These are phyloP conservation scores for Wallacemonas rigidus DNA, from an alignment of 208 protist species.

Conservation along the genomic window DNA sequence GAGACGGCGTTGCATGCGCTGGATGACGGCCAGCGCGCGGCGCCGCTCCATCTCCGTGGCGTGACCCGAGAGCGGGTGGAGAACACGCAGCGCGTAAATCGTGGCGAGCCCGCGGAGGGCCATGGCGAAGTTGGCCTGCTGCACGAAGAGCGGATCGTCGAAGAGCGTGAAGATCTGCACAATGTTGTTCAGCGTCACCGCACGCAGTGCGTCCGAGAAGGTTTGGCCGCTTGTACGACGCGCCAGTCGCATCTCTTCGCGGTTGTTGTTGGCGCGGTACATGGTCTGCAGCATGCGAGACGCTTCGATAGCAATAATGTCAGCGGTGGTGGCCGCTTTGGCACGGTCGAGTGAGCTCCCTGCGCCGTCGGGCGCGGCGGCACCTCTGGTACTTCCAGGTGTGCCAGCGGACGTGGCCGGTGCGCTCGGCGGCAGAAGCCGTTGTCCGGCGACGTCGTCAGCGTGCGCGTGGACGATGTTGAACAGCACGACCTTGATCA, in stretches of 20 bases:
- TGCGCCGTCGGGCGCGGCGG: not conserved
- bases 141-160: conserved; percentile 30
- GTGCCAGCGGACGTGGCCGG: not conserved
- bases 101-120: conserved; percentile 44
- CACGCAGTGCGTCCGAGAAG: conserved; percentile 29
- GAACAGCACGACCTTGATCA: conserved; percentile 11
- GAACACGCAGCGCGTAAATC: conserved; percentile 51
- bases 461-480: conserved; percentile 1
- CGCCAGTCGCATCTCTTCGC: conserved; percentile 4
- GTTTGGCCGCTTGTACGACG: not conserved
- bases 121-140: conserved; percentile 18
- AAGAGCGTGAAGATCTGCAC: conserved; percentile 41
- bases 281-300: not conserved
- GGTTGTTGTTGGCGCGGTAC: conserved; percentile 12
- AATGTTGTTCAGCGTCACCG: conserved; percentile 32
- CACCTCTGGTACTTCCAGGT: not conserved
- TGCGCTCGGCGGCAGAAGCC: too few relatives aligned
- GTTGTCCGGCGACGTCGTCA: not conserved
- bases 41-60: conserved; percentile 15
- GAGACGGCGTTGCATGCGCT: conserved; percentile 30
- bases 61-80: conserved; percentile 23
- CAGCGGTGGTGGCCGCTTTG: conserved; percentile 21
- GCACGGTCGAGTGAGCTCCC: conserved; percentile 19
- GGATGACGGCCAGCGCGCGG: conserved; percentile 16
- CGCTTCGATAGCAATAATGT: not conserved